These are phyloP conservation scores for Epichloe hybrida DNA, from an alignment of 2,329 filamentous ascomycete genomes.

Conservation along the genomic window DNA sequence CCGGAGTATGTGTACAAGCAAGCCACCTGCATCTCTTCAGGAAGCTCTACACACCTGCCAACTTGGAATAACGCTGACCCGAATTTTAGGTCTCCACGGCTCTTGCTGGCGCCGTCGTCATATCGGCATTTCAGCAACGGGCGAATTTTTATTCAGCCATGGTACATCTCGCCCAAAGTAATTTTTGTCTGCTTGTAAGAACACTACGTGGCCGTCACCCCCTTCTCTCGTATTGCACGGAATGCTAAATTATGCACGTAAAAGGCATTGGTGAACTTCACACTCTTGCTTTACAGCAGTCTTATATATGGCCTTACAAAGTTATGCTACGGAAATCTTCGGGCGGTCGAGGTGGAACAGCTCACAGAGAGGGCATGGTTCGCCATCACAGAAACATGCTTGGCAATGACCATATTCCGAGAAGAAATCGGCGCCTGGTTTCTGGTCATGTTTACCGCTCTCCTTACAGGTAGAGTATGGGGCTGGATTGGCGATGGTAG, in stretches of 20 bases:
- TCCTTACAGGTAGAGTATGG: constrained; percentile 94
- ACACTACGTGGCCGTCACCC: constrained; percentile 2
- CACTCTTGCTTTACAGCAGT: constrained; percentile 65
- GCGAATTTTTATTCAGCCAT: constrained; percentile 98
- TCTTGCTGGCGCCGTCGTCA: constrained; percentile 69
- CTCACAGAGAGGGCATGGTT: constrained; percentile 98
- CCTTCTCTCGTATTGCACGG: neutral
- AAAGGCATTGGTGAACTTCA: constrained; percentile 82
- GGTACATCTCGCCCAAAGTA: constrained; percentile 93
- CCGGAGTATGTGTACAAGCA: constrained; percentile 36
- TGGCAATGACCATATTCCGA: constrained; percentile 96
- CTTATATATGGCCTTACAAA: constrained; percentile 81
- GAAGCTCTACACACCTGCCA: neutral
- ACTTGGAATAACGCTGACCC: constrained; percentile 11
- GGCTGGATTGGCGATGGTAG: constrained; percentile 95
- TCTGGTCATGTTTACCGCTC: constrained; percentile 85
- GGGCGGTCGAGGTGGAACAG: constrained; percentile 91
- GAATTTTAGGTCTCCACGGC: constrained; percentile 58
- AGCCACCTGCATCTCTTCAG: neutral
- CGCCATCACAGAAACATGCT: constrained; percentile 86
- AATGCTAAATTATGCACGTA: neutral
- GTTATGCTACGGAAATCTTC: constrained; percentile 77
- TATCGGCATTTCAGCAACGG: constrained; percentile 86
- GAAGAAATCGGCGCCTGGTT: constrained; percentile 94
- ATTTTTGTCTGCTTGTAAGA: constrained; percentile 78